phyloP scores from a whole-genome alignment of 2,329 filamentous ascomycete species.

The Zymoseptoria tritici region DNA sequence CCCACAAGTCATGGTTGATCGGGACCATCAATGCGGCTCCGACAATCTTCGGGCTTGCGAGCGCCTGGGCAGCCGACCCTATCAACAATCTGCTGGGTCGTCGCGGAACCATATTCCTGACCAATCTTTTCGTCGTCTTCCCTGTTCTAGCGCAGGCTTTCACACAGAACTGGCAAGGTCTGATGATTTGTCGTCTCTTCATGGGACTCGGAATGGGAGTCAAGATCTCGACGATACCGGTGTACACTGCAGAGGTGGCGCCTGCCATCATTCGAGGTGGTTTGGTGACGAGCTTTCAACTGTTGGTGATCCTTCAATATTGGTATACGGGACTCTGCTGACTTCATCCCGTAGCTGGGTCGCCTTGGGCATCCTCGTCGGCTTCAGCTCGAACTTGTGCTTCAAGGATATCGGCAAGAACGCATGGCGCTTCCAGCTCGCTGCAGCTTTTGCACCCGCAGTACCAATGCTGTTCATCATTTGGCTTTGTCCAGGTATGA shows the following conservation, averaged over 20 bases:
- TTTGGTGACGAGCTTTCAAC: conserved; percentile 29
- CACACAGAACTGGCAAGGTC: conserved; percentile 63
- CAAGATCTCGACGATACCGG: conserved; percentile 38
- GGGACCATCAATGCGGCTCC: conserved; percentile 45
- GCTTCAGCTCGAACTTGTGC: conserved; percentile 52
- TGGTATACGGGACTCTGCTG: conserved; percentile 55
- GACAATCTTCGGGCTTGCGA: conserved; percentile 31
- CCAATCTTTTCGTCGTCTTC: conserved; percentile 45
- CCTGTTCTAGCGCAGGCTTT: conserved; percentile 57
- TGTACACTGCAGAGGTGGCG: conserved; percentile 38
- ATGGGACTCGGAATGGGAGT: conserved; percentile 50
- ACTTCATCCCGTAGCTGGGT: conserved; percentile 39
- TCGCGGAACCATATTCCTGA: conserved; percentile 33
- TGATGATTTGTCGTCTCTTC: conserved; percentile 61
- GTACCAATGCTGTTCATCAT: conserved; percentile 52
- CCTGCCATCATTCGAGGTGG: conserved; percentile 39
- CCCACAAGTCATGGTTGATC: conserved; percentile 16
- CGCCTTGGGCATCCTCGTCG: conserved; percentile 58
- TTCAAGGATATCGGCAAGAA: conserved; percentile 49
- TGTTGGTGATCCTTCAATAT: conserved; percentile 43
- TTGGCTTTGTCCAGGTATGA: conserved; percentile 36
- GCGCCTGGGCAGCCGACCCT: conserved; percentile 47
- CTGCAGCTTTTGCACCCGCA: conserved; percentile 58
- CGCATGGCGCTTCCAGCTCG: conserved; percentile 55
- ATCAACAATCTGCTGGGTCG: conserved; percentile 26